Percentiles rank a stretch among this genome's conserved stretches.
Evolutionary conservation across 2,329 filamentous ascomycete genomes (phyloP).

Genomic region (Samsoniella hepiali): DNA sequence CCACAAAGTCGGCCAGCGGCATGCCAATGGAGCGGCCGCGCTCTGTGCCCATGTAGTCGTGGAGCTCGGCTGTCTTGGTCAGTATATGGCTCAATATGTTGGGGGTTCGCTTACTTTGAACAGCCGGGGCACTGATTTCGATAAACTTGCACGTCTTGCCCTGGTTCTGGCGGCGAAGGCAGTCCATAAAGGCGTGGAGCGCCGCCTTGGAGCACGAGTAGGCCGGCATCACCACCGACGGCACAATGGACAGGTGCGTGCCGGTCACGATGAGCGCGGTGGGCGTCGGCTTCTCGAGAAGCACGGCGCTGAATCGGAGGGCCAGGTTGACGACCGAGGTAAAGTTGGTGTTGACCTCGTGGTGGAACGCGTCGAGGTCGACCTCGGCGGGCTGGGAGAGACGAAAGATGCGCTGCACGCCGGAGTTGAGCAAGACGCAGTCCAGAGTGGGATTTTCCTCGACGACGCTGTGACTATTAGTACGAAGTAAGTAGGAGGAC

Average conservation of each 20-base stretch:
- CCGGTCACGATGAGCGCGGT: conserved; percentile 23
- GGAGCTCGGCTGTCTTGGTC: conserved; percentile 17
- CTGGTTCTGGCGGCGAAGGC: conserved; percentile 22
- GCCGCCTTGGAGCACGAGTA: conserved; percentile 26
- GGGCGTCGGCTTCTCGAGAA: conserved; percentile 19
- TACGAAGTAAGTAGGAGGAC: conserved; percentile 2
- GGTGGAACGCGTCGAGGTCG: conserved; percentile 28
- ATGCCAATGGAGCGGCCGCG: conserved; percentile 28
- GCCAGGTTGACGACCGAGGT: conserved; percentile 24
- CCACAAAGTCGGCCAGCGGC: conserved; percentile 37
- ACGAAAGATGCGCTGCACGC: conserved; percentile 44
- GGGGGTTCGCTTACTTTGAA: conserved; percentile 21
- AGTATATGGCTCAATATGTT: neutral
- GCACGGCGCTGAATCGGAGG: conserved; percentile 23
- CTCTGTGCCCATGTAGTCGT: conserved; percentile 20
- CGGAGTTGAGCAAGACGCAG: conserved; percentile 55
- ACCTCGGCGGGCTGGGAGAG: conserved; percentile 22
- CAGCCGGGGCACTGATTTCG: conserved; percentile 23
- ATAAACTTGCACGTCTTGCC: conserved; percentile 21
- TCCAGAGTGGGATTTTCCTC: conserved; percentile 48
- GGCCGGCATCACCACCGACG: conserved; percentile 21
- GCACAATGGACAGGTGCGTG: conserved; percentile 21
- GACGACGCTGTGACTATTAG: conserved; percentile 11
- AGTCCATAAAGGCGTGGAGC: conserved; percentile 23
- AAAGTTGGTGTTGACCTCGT: conserved; percentile 24